Conservation (phyloP, 192 early-diverging fungal genomes). For the Mortierella hygrophila region DNA sequence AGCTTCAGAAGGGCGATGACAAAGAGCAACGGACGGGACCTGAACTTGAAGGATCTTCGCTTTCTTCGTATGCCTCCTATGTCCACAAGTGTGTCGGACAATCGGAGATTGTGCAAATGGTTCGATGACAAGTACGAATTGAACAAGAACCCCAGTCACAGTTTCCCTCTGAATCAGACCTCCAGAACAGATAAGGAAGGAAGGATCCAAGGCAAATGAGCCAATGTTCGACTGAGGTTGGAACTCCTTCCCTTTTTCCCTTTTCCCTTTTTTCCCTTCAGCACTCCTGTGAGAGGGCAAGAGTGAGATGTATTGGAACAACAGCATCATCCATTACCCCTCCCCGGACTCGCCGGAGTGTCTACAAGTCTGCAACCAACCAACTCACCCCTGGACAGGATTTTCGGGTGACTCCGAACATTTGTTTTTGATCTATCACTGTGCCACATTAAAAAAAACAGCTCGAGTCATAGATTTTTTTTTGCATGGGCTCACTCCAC, state of each 20-base stretch:
- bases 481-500: neutral
- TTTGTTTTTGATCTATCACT: neutral
- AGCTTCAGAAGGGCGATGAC: neutral
- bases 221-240: slow-evolving; percentile 1
- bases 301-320: no score
- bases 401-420: neutral
- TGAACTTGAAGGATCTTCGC: neutral
- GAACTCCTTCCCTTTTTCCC: neutral
- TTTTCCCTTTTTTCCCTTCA: neutral
- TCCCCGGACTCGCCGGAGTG: neutral
- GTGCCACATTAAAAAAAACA: neutral
- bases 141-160: neutral
- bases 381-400: neutral
- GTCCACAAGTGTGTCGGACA: neutral
- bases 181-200: neutral
- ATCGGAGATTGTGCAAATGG: neutral
- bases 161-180: neutral
- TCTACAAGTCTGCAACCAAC: neutral
- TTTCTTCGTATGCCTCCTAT: neutral
- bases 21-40: slow-evolving; percentile 1
- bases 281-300: neutral
- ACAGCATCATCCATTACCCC: neutral
- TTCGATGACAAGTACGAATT: neutral
- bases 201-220: neutral
- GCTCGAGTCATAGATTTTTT: neutral